Evolutionary conservation across 2,329 filamentous ascomycete genomes (phyloP).

Genomic region (Tolypocladium ophioglossoides): DNA sequence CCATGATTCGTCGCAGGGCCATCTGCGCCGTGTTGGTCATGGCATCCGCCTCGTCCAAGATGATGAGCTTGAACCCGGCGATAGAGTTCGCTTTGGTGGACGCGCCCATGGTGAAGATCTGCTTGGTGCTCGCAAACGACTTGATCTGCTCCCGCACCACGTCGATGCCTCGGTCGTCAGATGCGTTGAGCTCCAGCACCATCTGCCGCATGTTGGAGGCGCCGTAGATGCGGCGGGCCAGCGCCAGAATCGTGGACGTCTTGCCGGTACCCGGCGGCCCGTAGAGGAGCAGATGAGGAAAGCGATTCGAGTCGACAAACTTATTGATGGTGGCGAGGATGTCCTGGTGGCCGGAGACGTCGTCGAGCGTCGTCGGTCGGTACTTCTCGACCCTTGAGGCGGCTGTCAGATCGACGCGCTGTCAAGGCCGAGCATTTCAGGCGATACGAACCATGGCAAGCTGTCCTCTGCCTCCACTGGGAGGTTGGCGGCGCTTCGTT

Average conservation of each 20-base stretch:
- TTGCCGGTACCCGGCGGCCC: slow-evolving; percentile 95
- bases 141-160: slow-evolving; percentile 99
- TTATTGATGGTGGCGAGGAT: slow-evolving; percentile 97
- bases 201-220: slow-evolving; percentile 90
- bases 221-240: slow-evolving; percentile 89
- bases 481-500: slow-evolving; percentile 83
- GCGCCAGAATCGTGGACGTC: slow-evolving; percentile 89
- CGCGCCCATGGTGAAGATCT: slow-evolving; percentile 71
- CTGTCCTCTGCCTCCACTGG: slow-evolving; percentile 91
- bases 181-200: slow-evolving; percentile 96
- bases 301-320: slow-evolving; percentile 86
- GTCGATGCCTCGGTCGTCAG: slow-evolving; percentile 94
- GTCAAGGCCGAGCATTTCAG: neutral
- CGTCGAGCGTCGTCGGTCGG: slow-evolving; percentile 73
- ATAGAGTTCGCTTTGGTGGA: slow-evolving; percentile 36
- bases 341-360: slow-evolving; percentile 94
- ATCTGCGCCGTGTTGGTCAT: slow-evolving; percentile 99
- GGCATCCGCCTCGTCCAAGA: slow-evolving; percentile 96
- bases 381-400: slow-evolving; percentile 84
- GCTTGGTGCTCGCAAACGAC: slow-evolving; percentile 95
- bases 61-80: slow-evolving; percentile 86
- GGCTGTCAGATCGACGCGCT: neutral
- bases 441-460: slow-evolving; percentile 63
- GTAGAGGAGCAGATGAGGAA: slow-evolving; percentile 93
- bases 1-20: slow-evolving; percentile 94